Evolutionary conservation across 2,329 filamentous ascomycete species (phyloP).

Genomic region (Plenodomus biglobosus): DNA sequence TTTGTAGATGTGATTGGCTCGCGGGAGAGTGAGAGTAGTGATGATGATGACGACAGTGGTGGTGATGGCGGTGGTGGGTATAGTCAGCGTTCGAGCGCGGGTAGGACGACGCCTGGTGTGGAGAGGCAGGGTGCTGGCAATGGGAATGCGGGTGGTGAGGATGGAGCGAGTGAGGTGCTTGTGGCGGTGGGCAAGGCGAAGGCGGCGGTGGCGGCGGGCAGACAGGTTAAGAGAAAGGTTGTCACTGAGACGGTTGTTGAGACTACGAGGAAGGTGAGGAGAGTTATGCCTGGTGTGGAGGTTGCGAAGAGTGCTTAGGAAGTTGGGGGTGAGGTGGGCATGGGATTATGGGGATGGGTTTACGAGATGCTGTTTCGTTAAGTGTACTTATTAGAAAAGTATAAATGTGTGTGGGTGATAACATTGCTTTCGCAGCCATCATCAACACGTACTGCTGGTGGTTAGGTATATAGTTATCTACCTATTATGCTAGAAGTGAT

Average conservation of each 20-base stretch:
- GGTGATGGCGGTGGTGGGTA: neutral
- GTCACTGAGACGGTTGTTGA: neutral
- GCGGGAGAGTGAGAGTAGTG: neutral
- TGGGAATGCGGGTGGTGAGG: neutral
- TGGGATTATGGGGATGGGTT: too few species aligned
- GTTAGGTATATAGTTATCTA: too few species aligned
- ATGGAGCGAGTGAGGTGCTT: neutral
- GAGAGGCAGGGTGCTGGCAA: neutral
- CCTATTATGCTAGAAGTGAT: too few species aligned
- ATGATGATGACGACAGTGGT: neutral
- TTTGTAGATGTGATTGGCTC: too few species aligned
- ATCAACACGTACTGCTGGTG: too few species aligned
- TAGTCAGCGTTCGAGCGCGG: too few species aligned
- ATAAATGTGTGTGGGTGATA: too few species aligned
- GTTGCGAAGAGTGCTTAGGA: neutral
- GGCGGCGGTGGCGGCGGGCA: neutral
- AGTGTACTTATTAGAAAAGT: too few species aligned
- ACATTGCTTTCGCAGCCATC: too few species aligned
- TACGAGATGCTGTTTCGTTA: slow-evolving; percentile 51
- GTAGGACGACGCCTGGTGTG: too few species aligned
- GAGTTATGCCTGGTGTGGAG: neutral
- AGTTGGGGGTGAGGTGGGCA: neutral
- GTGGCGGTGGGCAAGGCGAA: neutral
- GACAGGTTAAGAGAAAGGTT: neutral
- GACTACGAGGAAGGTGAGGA: neutral